Conservation (phyloP, 495 filamentous ascomycete genomes). For the Aspergillus coremiiformis region DNA sequence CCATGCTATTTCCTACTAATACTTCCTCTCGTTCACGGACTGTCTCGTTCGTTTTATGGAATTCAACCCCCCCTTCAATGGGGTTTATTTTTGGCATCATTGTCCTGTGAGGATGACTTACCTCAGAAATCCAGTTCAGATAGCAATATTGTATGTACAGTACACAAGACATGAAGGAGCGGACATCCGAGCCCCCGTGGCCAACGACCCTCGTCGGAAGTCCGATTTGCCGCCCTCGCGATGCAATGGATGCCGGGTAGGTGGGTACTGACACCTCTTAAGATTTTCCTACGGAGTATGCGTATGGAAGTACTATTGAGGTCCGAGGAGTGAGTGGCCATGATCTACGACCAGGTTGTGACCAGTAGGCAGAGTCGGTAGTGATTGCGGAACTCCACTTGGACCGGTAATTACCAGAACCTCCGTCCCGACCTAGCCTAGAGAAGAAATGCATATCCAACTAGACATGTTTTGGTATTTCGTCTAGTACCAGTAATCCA, state of each 20-base stretch:
- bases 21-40: no score
- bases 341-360: conserved; percentile 1
- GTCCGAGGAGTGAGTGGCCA: no score
- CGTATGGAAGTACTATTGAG: no score
- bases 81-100: background rate
- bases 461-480: background rate
- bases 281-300: no score
- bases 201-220: background rate
- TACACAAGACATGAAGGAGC: no score
- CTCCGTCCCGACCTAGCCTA: background rate
- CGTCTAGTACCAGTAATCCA: background rate
- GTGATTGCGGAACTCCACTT: conserved; percentile 1
- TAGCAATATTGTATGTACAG: background rate
- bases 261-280: background rate
- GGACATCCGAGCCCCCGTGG: background rate
- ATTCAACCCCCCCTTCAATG: no score
- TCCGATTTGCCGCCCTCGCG: background rate
- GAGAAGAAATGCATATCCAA: background rate
- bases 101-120: background rate
- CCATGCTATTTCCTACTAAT: no score
- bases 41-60: no score
- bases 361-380: background rate
- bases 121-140: background rate
- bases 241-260: background rate
- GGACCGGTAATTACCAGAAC: background rate